Conservation (phyloP, 352 stramenopile species). For the Phytophthora ramorum region DNA sequence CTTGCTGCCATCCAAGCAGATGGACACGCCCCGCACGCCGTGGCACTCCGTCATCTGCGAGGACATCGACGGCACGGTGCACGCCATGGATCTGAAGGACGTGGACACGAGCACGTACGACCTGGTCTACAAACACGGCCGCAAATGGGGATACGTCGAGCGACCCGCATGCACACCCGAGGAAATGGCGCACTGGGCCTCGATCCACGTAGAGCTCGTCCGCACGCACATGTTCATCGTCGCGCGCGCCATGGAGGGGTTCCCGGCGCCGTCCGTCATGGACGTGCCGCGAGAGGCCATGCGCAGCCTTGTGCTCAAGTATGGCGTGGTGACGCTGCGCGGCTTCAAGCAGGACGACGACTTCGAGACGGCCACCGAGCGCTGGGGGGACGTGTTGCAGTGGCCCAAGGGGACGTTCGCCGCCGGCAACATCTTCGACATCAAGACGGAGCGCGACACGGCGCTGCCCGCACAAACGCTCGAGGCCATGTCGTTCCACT, state of each 20-base stretch:
- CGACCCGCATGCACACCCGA: slow-evolving; percentile 18
- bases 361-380: slow-evolving; percentile 24
- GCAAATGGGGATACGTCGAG: slow-evolving; percentile 31
- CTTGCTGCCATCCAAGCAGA: slow-evolving; percentile 10
- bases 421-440: slow-evolving; percentile 29
- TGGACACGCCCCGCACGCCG: not conserved
- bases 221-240: slow-evolving; percentile 30
- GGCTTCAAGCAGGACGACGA: slow-evolving; percentile 34
- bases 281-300: slow-evolving; percentile 24
- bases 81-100: slow-evolving; percentile 23
- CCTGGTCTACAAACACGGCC: slow-evolving; percentile 27
- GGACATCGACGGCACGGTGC: slow-evolving; percentile 15
- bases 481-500: slow-evolving; percentile 31
- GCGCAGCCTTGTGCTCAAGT: slow-evolving; percentile 23
- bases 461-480: slow-evolving; percentile 21
- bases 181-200: slow-evolving; percentile 14
- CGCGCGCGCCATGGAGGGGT: slow-evolving; percentile 20
- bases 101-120: slow-evolving; percentile 33
- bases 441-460: slow-evolving; percentile 23
- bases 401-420: slow-evolving; percentile 27
- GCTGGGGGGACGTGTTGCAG: slow-evolving; percentile 26
- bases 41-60: slow-evolving; percentile 23
- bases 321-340: slow-evolving; percentile 22
- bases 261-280: slow-evolving; percentile 22
- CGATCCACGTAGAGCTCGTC: slow-evolving; percentile 23